Base-by-base conservation (phyloP, 192 early-diverging fungal genomes). In the Coemansia sp. region DNA sequence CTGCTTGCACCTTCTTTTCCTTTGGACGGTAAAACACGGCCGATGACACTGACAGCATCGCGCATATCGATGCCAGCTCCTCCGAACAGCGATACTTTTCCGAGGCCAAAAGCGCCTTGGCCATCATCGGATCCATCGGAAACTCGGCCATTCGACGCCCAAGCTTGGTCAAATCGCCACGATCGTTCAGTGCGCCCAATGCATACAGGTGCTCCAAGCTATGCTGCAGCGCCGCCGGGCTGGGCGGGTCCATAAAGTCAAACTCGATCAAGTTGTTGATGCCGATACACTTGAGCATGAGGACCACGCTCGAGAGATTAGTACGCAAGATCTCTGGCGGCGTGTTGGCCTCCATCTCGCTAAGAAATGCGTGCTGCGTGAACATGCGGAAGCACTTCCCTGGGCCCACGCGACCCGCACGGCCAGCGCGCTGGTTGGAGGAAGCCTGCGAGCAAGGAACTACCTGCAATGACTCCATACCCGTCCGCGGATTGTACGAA, bases 141-240 rank as follows among this genome's bases (percentile, higher is more conserved):
- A 98, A 96, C 88, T 99, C 98, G 34, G 97, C 96, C 98, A 99
- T 99, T 16, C 95, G 86, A 12, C 96, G 90, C 0, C 98, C 98
- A 16, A 98, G 86, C 77, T 97, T 98, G 15, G 98, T 99, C 67
- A 99, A 72, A 75, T 97, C 91, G 15, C 97, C 98, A 6, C 88
- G 87, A 52, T 94, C 93, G 78, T 98, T 97, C 43, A 99, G 80
- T 22, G 95, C 93, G 24, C 96, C 96, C 27, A 99, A 86, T 13
- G 93, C 94, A 78, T 91, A 98, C 46, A 99, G 75, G 49, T 94
- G 89, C 85, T 95, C 95, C 71, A 99, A 86, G 20, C 97, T 95
- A 8, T 92, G 92, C 67, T 97, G 93, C 71, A 99, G 73, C 9
- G 95, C 95, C 40, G 96, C 92, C 5, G 95, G 89, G 8, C 94